phyloP scores from a whole-genome alignment of 2,329 filamentous ascomycete genomes.

The Aureobasidium subglaciale region DNA sequence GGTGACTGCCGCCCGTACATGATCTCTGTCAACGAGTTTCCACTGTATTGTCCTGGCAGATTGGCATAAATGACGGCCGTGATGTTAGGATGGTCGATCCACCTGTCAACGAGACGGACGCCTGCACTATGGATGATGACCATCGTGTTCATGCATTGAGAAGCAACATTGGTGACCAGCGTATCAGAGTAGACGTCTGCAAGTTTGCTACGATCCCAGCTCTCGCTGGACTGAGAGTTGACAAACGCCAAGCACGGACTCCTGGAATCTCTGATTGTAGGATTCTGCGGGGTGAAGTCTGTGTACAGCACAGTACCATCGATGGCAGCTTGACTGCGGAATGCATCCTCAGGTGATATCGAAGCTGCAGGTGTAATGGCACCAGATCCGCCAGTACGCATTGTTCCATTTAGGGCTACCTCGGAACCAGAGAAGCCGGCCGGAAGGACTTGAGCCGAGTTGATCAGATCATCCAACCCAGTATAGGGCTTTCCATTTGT shows the following conservation, averaged over 20 bases:
- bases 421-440: conserved; percentile 13
- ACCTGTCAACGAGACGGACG: conserved; percentile 24
- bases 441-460: conserved; percentile 32
- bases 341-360: conserved; percentile 24
- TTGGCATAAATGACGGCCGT: conserved; percentile 26
- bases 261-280: conserved; percentile 20
- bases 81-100: conserved; percentile 26
- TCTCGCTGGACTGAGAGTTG: conserved; percentile 25
- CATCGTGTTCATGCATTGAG: conserved; percentile 26
- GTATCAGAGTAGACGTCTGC: conserved; percentile 24
- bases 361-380: conserved; percentile 21
- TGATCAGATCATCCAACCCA: conserved; percentile 16
- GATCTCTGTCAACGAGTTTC: conserved; percentile 24
- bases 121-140: conserved; percentile 28
- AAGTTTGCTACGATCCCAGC: conserved; percentile 23
- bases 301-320: conserved; percentile 22
- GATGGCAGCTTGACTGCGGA: conserved; percentile 21
- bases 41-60: conserved; percentile 25
- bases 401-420: conserved; percentile 24
- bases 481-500: conserved; percentile 14
- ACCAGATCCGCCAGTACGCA: conserved; percentile 25
- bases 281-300: conserved; percentile 23
- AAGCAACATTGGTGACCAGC: conserved; percentile 25
- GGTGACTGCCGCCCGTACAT: conserved; percentile 26
- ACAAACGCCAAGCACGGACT: conserved; percentile 27